A percentile compares a stretch with the other conserved stretches of the same genome.
Evolutionary conservation across 108 stramenopile genomes (phyloP).

Genomic region (Cylindrotheca closterium): DNA sequence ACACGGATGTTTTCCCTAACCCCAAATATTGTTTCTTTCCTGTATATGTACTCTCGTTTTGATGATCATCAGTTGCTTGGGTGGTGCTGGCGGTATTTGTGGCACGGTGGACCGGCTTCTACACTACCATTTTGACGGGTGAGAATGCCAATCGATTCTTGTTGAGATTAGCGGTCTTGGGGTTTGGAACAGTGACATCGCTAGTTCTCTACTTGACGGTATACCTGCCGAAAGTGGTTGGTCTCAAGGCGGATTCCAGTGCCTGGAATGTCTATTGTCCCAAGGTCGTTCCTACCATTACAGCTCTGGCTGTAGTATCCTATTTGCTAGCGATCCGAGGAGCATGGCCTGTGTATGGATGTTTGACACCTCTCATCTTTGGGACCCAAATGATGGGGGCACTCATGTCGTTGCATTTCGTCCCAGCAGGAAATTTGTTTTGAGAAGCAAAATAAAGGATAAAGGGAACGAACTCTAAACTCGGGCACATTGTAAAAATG

Average conservation of each 20-base stretch:
- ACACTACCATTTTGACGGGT: conserved; percentile 40
- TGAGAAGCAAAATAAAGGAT: background rate
- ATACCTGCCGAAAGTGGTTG: conserved; percentile 56
- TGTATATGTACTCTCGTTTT: too few relatives aligned
- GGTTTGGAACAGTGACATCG: conserved; percentile 24
- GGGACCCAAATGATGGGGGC: conserved; percentile 73
- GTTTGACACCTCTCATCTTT: conserved; percentile 80
- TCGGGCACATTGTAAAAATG: too few relatives aligned
- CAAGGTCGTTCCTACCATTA: conserved; percentile 82
- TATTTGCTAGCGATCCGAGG: conserved; percentile 69
- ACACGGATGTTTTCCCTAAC: too few relatives aligned
- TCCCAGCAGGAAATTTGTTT: conserved; percentile 51
- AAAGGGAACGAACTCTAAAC: too few relatives aligned
- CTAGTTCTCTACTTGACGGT: conserved; percentile 55
- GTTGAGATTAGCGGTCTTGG: conserved; percentile 38
- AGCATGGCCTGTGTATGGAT: conserved; percentile 88
- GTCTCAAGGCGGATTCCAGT: conserved; percentile 42
- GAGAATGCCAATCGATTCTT: conserved; percentile 43
- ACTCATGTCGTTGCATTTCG: conserved; percentile 83
- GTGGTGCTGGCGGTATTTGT: conserved; percentile 47
- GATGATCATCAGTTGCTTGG: conserved; percentile 55
- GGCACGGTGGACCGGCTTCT: conserved; percentile 51
- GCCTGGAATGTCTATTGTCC: conserved; percentile 91
- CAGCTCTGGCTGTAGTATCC: conserved; percentile 51
- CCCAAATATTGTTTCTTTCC: too few relatives aligned